phyloP scores from a whole-genome alignment of 331 rosid species.

The Dryas integrifolia region DNA sequence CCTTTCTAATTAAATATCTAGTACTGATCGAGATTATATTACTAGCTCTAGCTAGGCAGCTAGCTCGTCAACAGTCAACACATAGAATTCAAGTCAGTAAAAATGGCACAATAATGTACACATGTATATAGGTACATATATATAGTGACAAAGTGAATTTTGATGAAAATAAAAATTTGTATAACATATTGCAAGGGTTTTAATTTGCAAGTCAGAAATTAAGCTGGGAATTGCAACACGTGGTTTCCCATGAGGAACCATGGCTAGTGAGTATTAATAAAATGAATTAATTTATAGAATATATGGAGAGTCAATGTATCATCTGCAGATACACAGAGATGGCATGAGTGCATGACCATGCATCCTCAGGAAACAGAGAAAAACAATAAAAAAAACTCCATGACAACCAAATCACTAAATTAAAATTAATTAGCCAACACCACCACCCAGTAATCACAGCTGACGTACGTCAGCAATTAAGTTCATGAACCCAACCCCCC shows the following conservation, averaged over 20 bases:
- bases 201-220: no score
- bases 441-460: background rate
- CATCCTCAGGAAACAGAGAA: background rate
- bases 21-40: background rate
- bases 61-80: background rate
- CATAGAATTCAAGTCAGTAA: background rate
- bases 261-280: no score
- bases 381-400: background rate
- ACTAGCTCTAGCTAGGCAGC: no score
- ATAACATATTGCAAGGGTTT: no score
- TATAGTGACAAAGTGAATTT: no score
- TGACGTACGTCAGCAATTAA: background rate
- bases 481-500: slow-evolving; percentile 48
- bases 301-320: background rate
- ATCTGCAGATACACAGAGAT: background rate
- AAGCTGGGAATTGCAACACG: no score
- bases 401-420: slow-evolving; percentile 24
- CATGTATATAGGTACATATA: no score
- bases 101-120: background rate
- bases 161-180: no score
- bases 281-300: no score
- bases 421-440: background rate
- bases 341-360: background rate
- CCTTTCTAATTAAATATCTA: background rate
- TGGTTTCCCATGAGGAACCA: no score